phyloP scores from a whole-genome alignment of 345 rosid genomes.

The Alliaria petiolata region DNA sequence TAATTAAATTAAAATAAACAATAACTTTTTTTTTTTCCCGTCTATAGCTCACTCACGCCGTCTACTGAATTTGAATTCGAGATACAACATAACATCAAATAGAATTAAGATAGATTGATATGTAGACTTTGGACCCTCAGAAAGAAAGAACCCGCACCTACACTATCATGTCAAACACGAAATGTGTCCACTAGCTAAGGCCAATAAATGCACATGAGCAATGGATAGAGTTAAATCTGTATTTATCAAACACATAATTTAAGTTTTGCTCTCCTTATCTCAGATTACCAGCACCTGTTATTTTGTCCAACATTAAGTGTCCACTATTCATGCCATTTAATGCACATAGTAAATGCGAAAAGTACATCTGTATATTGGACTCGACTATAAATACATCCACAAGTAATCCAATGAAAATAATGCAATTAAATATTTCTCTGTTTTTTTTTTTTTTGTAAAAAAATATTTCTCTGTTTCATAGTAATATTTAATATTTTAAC shows the following conservation, averaged over 20 bases:
- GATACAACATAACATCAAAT: background rate
- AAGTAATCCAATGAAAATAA: background rate
- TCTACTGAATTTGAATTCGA: background rate
- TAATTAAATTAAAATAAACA: no score
- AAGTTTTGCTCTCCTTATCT: background rate
- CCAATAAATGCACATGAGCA: background rate
- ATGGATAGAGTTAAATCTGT: background rate
- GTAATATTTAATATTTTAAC: background rate
- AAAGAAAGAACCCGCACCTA: background rate
- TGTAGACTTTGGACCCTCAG: background rate
- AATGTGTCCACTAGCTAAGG: background rate
- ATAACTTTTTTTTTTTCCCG: no score
- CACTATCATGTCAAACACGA: background rate
- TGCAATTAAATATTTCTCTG: background rate
- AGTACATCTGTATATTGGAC: background rate
- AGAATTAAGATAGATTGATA: background rate
- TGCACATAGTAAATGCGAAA: constrained; percentile 16
- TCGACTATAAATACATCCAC: constrained; percentile 1
- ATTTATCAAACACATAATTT: constrained; percentile 6
- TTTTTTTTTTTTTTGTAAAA: no score
- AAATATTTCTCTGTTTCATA: background rate
- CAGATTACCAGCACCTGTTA: constrained; percentile 7
- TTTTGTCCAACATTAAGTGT: constrained; percentile 9
- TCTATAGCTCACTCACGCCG: background rate
- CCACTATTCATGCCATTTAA: background rate